Evolutionary conservation across 2,329 filamentous ascomycete species (phyloP), one percentile per base, ranked within the genome.

Genomic region (Pestalotiopsis sp.): DNA sequence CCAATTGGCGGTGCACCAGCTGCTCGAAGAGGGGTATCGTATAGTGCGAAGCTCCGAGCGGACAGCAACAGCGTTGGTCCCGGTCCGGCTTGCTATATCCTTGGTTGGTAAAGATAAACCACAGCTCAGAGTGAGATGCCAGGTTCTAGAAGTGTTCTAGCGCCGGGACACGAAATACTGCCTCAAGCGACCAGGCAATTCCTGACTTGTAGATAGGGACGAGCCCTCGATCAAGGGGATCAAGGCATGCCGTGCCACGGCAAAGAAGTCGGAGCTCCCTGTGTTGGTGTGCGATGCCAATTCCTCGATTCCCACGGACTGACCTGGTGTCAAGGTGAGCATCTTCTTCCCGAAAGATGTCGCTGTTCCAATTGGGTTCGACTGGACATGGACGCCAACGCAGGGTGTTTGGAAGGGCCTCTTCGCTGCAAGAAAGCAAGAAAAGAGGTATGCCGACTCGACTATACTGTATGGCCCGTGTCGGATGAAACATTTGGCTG

Each of bases 111-210:
- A 36, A 36, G 31, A 52, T 3, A n/a, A n/a, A 20, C 20, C 45
- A n/a, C 45, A 52, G 45, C 45, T 52, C 17, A n/a, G 45, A 52
- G 20, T n/a, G 45, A 52, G 31, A 41, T 14, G 36, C n/a, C n/a
- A 12, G 17, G 14, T 62, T 62, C 59, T 62, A 36, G 59, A 62
- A 62, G 31, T 62, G 59, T 62, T 62, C 59, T 62, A 62, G 59
- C 27, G 59, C n/a, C 59, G 13, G 4, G 14, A 27, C 23, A 13
- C 57, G 27, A 59, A 13, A 59, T 59, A 31, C 27, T 39, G 27
- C 59, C 31, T 62, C 36, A 62, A 31, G 59, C 17, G 23, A 20
- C 45, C 45, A 52, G 45, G 45, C 17, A 52, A 52, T 9, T 20
- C 11, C 20, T 52, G 5, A 20, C 9, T 23, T 52, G 6, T n/a